Conservation (phyloP, 257 asterid species). For the Verbascum thapsus region DNA sequence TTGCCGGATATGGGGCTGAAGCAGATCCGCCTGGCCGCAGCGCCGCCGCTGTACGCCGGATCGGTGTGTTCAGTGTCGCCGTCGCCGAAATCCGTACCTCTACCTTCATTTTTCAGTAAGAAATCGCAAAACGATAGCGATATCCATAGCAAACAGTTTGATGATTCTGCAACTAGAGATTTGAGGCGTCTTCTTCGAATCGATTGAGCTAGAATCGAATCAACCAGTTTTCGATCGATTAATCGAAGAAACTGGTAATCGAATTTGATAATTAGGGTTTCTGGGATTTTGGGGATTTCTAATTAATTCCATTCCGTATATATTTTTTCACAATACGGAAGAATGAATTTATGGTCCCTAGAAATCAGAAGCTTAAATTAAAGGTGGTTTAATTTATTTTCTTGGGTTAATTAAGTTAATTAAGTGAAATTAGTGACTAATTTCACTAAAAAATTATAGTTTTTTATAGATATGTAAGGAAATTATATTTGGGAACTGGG, state of each 20-base stretch:
- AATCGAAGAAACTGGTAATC: too few relatives aligned
- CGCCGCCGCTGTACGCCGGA: constrained; percentile 36
- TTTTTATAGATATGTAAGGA: constrained; percentile 15
- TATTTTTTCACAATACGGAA: constrained; percentile 44
- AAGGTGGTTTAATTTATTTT: background rate
- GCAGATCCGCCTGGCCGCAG: constrained; percentile 43
- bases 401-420: too few relatives aligned
- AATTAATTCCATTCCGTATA: constrained; percentile 41
- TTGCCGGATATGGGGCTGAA: constrained; percentile 49
- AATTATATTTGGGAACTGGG: background rate
- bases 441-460: background rate
- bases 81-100: constrained; percentile 57
- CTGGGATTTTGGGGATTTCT: constrained; percentile 26
- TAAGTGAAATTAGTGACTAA: background rate
- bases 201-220: too few relatives aligned
- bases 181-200: constrained; percentile 61
- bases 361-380: constrained; percentile 11
- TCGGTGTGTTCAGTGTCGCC: constrained; percentile 55
- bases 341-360: constrained; percentile 24
- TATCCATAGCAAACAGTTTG: constrained; percentile 28
- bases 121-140: constrained; percentile 29
- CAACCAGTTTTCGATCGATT: too few relatives aligned
- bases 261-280: background rate
- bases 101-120: constrained; percentile 48
- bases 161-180: constrained; percentile 59